Evolutionary conservation across 2,329 filamentous ascomycete species (phyloP).

Genomic region (Verticillium dahliae): DNA sequence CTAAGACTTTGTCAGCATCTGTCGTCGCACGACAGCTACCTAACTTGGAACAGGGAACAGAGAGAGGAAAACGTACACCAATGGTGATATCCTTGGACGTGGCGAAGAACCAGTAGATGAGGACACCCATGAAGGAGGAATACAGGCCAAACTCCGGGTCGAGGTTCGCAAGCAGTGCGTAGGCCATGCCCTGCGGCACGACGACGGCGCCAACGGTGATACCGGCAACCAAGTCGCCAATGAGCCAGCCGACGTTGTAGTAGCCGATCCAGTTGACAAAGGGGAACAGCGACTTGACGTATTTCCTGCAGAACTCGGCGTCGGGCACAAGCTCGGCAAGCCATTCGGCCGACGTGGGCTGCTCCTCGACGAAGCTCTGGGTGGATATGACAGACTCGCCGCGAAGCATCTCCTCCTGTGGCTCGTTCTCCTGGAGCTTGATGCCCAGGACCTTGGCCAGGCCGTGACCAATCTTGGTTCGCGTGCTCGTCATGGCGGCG

Average conservation of each 20-base stretch:
- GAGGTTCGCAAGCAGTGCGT: conserved; percentile 78
- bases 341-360: conserved; percentile 71
- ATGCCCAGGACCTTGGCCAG: conserved; percentile 79
- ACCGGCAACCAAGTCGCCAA: conserved; percentile 81
- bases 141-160: conserved; percentile 80
- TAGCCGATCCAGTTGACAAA: conserved; percentile 82
- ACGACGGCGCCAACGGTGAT: conserved; percentile 59
- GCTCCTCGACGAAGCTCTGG: conserved; percentile 76
- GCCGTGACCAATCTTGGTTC: conserved; percentile 59
- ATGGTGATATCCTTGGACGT: conserved; percentile 99
- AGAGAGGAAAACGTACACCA: conserved; percentile 52
- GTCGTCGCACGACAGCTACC: too few relatives aligned
- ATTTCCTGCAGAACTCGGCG: conserved; percentile 45
- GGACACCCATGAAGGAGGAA: conserved; percentile 91
- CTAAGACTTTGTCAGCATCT: conserved; percentile 28
- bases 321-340: conserved; percentile 58
- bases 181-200: conserved; percentile 96
- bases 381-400: conserved; percentile 75
- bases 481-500: conserved; percentile 25
- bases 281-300: conserved; percentile 71
- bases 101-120: conserved; percentile 96
- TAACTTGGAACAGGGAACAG: too few relatives aligned
- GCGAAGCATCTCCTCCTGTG: conserved; percentile 58
- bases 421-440: conserved; percentile 61
- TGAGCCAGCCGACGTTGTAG: conserved; percentile 86